Conservation (phyloP, 2,329 filamentous ascomycete species). For the Parafenestella ontariensis region DNA sequence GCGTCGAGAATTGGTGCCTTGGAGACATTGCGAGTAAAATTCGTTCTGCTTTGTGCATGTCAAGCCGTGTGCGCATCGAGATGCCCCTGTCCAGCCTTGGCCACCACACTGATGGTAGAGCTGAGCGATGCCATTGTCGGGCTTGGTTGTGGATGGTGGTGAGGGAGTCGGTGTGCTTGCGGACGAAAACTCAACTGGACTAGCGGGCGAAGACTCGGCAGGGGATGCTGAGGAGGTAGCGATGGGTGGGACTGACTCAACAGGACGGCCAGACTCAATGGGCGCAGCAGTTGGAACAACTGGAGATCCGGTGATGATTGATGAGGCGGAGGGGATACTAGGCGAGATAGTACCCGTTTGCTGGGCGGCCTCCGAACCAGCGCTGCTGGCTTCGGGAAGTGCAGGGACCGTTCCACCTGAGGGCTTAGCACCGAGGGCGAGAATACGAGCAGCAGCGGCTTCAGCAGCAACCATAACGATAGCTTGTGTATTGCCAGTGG, state of each 20-base stretch:
- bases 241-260: conserved; percentile 1
- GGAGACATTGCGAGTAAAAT: conserved; percentile 55
- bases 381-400: conserved; percentile 10
- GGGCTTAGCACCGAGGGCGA: conserved; percentile 47
- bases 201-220: conserved; percentile 6
- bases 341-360: background rate
- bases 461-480: conserved; percentile 71
- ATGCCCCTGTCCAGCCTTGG: conserved; percentile 48
- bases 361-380: background rate
- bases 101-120: conserved; percentile 56
- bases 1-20: background rate
- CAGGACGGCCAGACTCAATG: conserved; percentile 7
- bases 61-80: conserved; percentile 48
- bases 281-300: conserved; percentile 13
- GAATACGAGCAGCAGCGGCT: conserved; percentile 62
- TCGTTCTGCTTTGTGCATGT: conserved; percentile 50
- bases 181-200: background rate
- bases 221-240: conserved; percentile 10
- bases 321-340: conserved; percentile 4
- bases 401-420: conserved; percentile 23
- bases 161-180: background rate
- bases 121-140: conserved; percentile 5
- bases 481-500: conserved; percentile 71
- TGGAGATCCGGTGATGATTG: conserved; percentile 19
- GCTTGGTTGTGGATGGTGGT: background rate